Percentiles rank a stretch among this genome's conserved stretches.
These are phyloP conservation scores for Trichoderma orchidacearum DNA, from an alignment of 495 filamentous ascomycete genomes.

Conservation along the genomic window DNA sequence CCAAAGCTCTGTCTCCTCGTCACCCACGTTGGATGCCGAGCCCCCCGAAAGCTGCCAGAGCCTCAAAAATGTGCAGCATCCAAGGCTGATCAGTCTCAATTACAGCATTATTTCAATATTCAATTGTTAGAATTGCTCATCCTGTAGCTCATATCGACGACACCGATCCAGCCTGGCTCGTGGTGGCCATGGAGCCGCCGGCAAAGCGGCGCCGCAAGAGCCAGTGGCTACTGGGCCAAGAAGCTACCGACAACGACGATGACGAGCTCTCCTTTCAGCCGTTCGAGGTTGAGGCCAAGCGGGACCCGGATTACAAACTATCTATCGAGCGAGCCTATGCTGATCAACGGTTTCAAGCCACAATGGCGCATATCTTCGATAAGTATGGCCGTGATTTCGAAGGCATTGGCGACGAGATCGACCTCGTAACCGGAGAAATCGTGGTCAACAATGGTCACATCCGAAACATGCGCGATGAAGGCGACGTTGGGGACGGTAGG, in stretches of 20 bases:
- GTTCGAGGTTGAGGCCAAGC: slow-evolving; percentile 25
- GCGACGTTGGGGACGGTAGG: slow-evolving; percentile 22
- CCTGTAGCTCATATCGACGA: background rate
- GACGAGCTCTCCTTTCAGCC: slow-evolving; percentile 29
- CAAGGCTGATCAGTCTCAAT: background rate
- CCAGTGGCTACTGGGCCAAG: slow-evolving; percentile 14
- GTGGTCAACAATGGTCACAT: slow-evolving; percentile 84
- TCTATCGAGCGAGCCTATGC: slow-evolving; percentile 45
- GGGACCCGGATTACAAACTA: slow-evolving; percentile 37
- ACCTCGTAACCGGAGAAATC: slow-evolving; percentile 61
- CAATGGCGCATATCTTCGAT: slow-evolving; percentile 75
- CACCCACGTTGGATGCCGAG: background rate
- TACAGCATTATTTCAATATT: background rate
- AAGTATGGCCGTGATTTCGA: slow-evolving; percentile 79
- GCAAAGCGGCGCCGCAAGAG: slow-evolving; percentile 42
- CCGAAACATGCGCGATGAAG: slow-evolving; percentile 37
- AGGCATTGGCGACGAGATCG: slow-evolving; percentile 69
- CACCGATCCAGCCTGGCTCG: background rate
- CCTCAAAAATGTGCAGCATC: background rate
- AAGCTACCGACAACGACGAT: slow-evolving; percentile 23
- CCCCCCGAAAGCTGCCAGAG: background rate
- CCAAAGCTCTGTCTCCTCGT: background rate
- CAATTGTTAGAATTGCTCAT: background rate
- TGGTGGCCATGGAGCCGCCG: slow-evolving; percentile 39
- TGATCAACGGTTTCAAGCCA: slow-evolving; percentile 54